Evolutionary conservation across 495 filamentous ascomycete genomes (phyloP), one percentile per base, ranked within the genome.

Genomic region (Penicillium flavigenum): DNA sequence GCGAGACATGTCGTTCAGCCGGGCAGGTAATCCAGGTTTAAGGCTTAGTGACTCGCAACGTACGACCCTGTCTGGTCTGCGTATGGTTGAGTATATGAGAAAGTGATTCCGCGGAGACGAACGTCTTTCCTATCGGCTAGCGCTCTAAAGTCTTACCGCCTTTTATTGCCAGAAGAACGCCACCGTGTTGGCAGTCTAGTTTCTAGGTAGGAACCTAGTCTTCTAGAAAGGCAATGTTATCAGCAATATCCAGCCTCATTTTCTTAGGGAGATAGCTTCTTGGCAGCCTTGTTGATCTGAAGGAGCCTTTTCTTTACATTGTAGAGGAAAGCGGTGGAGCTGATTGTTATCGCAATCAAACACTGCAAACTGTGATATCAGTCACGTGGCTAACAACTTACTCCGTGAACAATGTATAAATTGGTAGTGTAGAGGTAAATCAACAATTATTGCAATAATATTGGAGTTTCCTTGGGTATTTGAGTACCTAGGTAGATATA

Each of bases 1-100:
- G 46, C 72, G 62, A 54, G 72, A 69, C 76, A 79, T 79, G 47
- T 41, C 59, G 44, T 49, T 46, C 22, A 8, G 31, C 31, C n/a
- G 4, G 36, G 19, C n/a, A 24, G 0, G 17, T 16, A 19, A 27
- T 20, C 32, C 24, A 36, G 20, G 6, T 10, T 14, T 22, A 12
- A 20, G 32, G 8, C 32, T 46, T 45, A 41, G 48, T 11, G 9
- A 29, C 17, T 29, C 22, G 16, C 22, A 39, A 17, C 17, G 6
- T 17, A 19, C 16, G 34, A 17, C 27, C 14, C 10, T 8, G 16
- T 26, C 24, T 51, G 34, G 46, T 22, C 49, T 42, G 6, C n/a
- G 32, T 7, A 17, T 49, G 27, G 44, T 41, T 53, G 34, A 20
- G 31, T 51, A 17, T 34, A 17, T 34, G 16, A 48, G 5, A 26